These are phyloP conservation scores for Termitomyces sp. DNA, from an alignment of 768 basidiomycete species.

Conservation along the genomic window DNA sequence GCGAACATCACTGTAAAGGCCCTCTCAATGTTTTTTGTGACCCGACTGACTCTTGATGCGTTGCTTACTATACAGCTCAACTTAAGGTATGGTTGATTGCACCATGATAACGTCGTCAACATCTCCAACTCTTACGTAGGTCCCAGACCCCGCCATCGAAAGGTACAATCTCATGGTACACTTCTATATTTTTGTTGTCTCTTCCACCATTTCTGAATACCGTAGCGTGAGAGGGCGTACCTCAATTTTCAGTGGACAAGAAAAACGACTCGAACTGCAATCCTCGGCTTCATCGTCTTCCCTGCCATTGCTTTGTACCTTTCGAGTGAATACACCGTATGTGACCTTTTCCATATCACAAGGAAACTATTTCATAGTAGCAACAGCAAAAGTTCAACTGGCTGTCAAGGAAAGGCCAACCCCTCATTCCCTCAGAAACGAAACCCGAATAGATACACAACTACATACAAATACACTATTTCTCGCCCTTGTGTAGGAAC, in stretches of 20 bases:
- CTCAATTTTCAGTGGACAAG: slow-evolving; percentile 78
- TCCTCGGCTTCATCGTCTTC: slow-evolving; percentile 60
- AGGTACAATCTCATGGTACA: slow-evolving; percentile 47
- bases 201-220: slow-evolving; percentile 1
- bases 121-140: slow-evolving; percentile 16
- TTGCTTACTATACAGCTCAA: slow-evolving; percentile 35
- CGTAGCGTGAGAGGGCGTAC: slow-evolving; percentile 80
- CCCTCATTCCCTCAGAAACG: slow-evolving; percentile 18
- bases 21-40: not conserved
- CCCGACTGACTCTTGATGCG: slow-evolving; percentile 4
- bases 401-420: slow-evolving; percentile 44
- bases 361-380: slow-evolving; percentile 2
- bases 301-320: slow-evolving; percentile 54
- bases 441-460: slow-evolving; percentile 11
- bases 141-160: slow-evolving; percentile 54
- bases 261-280: slow-evolving; percentile 52
- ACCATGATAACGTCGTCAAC: not conserved
- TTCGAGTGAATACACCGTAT: slow-evolving; percentile 37
- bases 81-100: slow-evolving; percentile 40
- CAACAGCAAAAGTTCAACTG: slow-evolving; percentile 39
- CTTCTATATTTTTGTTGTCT: not conserved
- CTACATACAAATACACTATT: not conserved
- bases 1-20: slow-evolving; percentile 51
- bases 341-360: slow-evolving; percentile 13
- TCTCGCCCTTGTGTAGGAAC: not conserved